Base-by-base conservation (phyloP, 1,284 basidiomycete genomes). In the Fomitopsis betulina region DNA sequence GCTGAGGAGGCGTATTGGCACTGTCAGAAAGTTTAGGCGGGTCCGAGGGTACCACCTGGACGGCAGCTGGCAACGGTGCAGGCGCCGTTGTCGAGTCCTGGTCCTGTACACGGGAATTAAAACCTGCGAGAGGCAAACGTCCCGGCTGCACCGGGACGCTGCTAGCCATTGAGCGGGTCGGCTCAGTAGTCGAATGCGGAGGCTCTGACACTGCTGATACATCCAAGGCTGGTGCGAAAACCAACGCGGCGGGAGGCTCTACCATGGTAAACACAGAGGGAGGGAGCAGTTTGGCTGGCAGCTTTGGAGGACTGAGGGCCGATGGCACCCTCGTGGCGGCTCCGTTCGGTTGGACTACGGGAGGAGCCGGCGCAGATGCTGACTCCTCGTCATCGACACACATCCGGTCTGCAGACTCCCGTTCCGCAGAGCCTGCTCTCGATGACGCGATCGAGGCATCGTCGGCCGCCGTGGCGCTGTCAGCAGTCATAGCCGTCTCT, bases 361-460 rank as follows among this genome's bases (percentile, higher is more conserved):
- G n/a, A 23, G 19, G 19, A 45, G 23, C 7, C 8, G 19, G 42
- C 19, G 23, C 42, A 13, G 23, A 13, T n/a, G 23, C 23, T 17
- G 45, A 27, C 5, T 3, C 17, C 4, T 8, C 21, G 25, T 47
- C 25, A 27, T 47, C 45, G 25, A 47, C 45, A 21, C 38, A 19
- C 53, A 54, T 38, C 27, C 12, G 23, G 8, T 43, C 30, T 30
- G 6, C 40, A 1, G 25, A 32, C 19, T 39, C 55, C 5, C 17
- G 19, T 8, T 38, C 37, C 15, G 9, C 38, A n/a, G 47, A 45
- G 10, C 38, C 13, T 27, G 39, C 39, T 43, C 56, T 32, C 15
- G 56, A 58, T 12, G 56, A 58, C 5, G 56, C 56, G 21, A 58
- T 58, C 4, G 56, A 58, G 2, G 25, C 19, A 6, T 15, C n/a